These are phyloP conservation scores for Parasitella parasitica DNA, from an alignment of 371 early-diverging fungal genomes.

Conservation along the genomic window DNA sequence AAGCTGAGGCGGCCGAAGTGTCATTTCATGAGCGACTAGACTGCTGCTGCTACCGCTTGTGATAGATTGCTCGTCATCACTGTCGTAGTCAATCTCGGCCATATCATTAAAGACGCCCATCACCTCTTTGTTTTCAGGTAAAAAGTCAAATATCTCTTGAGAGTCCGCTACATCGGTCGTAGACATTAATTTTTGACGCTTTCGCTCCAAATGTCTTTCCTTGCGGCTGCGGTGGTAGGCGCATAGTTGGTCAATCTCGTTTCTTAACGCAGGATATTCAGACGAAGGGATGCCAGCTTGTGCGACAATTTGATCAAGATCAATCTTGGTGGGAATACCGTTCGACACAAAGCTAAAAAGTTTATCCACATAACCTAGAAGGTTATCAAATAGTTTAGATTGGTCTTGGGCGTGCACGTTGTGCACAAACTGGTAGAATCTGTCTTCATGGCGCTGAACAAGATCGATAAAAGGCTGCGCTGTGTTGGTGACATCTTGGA, in stretches of 20 bases:
- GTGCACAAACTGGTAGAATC: constrained; percentile 63
- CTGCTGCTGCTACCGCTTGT: background rate
- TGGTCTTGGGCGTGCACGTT: constrained; percentile 57
- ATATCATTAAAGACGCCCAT: constrained; percentile 37
- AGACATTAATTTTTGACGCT: constrained; percentile 36
- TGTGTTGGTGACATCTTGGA: constrained; percentile 32
- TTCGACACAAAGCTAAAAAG: constrained; percentile 29
- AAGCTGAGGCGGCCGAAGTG: constrained; percentile 19
- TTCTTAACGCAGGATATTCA: constrained; percentile 25
- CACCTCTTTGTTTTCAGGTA: constrained; percentile 24
- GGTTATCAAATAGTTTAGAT: constrained; percentile 40
- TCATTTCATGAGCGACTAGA: constrained; percentile 21
- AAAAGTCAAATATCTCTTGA: constrained; percentile 23
- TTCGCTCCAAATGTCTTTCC: constrained; percentile 36
- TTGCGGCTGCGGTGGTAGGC: constrained; percentile 34
- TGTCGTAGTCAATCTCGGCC: constrained; percentile 19
- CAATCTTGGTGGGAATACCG: constrained; percentile 30
- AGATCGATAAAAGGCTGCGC: constrained; percentile 48
- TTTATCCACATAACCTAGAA: constrained; percentile 37
- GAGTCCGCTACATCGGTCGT: constrained; percentile 19
- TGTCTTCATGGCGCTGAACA: constrained; percentile 53
- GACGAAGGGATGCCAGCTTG: constrained; percentile 18
- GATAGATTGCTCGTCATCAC: background rate
- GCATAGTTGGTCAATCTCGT: constrained; percentile 39
- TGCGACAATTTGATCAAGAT: constrained; percentile 17